phyloP scores from a whole-genome alignment of 139 green algal genomes.

The Tetradesmus obliquus region DNA sequence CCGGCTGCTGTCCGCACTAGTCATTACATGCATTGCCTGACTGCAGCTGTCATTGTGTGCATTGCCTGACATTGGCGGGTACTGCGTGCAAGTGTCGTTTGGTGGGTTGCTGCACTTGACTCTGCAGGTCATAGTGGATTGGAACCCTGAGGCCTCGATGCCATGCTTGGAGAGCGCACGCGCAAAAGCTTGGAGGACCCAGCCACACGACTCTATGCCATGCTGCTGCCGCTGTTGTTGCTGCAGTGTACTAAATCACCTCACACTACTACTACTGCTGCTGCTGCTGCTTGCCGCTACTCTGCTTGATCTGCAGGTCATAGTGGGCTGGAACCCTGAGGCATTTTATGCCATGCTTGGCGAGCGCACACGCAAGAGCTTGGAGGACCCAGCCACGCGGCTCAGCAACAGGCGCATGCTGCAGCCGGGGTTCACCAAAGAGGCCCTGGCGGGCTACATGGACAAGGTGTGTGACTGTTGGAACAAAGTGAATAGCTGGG shows the following conservation, averaged over 20 bases:
- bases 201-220: not conserved
- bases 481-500: too few relatives aligned
- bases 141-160: not conserved
- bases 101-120: not conserved
- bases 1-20: too few relatives aligned
- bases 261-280: not conserved
- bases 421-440: not conserved
- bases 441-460: not conserved
- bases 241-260: too few relatives aligned
- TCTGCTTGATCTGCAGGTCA: not conserved
- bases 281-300: not conserved
- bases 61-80: too few relatives aligned
- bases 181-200: not conserved
- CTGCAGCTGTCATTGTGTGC: too few relatives aligned
- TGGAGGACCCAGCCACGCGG: not conserved
- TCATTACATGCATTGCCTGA: too few relatives aligned
- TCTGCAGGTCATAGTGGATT: not conserved
- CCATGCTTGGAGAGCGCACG: slow-evolving; percentile 1
- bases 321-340: slow-evolving; percentile 13
- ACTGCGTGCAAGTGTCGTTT: too few relatives aligned
- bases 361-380: not conserved
- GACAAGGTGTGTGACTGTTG: not conserved
- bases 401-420: not conserved
- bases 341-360: slow-evolving; percentile 19
- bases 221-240: not conserved